Conservation (phyloP, 176 grass and related monocot species). For the Carex pumila region DNA sequence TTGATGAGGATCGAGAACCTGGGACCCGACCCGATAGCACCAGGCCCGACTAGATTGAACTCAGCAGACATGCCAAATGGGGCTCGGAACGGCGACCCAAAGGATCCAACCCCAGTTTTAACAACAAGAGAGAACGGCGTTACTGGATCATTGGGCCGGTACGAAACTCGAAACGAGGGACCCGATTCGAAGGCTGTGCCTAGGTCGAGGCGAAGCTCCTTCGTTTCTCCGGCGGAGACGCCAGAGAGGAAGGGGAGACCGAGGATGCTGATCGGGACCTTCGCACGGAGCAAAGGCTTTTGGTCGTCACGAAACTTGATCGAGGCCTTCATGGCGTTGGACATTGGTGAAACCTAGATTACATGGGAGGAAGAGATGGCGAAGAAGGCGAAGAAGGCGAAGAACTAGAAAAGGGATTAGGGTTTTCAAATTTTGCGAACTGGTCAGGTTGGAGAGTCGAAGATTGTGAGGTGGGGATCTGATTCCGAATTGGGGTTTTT, state of each 20-base stretch:
- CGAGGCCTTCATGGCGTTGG: conserved; percentile 62
- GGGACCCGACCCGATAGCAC: conserved; percentile 14
- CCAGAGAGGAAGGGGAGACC: conserved; percentile 75
- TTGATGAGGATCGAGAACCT: conserved; percentile 68
- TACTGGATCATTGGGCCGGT: conserved; percentile 52
- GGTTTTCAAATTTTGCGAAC: not conserved
- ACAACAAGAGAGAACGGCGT: conserved; percentile 60
- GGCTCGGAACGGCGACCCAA: conserved; percentile 44
- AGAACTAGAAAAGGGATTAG: not conserved
- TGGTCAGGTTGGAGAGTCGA: not conserved
- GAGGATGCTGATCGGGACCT: conserved; percentile 67
- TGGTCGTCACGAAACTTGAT: conserved; percentile 80
- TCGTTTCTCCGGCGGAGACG: conserved; percentile 41
- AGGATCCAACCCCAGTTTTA: conserved; percentile 44
- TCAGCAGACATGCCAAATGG: conserved; percentile 73
- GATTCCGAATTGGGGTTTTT: not conserved
- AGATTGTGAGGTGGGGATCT: not conserved
- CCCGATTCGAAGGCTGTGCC: conserved; percentile 48
- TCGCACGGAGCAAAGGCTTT: conserved; percentile 58
- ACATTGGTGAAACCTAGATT: not conserved
- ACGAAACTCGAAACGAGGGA: conserved; percentile 56
- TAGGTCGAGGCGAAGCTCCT: conserved; percentile 70
- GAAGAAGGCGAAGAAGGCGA: not conserved
- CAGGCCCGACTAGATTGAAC: conserved; percentile 52
- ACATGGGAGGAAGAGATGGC: not conserved